These are phyloP conservation scores for Aspergillus avenaceus DNA, from an alignment of 495 filamentous ascomycete species.

Conservation along the genomic window DNA sequence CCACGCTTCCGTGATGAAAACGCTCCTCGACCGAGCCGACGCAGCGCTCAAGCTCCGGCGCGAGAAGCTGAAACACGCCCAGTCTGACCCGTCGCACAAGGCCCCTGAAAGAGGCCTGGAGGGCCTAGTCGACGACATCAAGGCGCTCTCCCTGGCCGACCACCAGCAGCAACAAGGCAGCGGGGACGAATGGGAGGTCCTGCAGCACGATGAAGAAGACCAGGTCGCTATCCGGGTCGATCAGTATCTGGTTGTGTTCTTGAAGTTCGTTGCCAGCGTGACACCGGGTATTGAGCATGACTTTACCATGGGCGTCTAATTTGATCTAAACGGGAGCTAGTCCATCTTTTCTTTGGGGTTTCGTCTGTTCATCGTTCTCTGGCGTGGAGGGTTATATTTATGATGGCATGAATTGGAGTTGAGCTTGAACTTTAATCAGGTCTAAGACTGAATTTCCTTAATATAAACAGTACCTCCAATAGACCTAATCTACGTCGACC, in stretches of 20 bases:
- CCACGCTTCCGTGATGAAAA: conserved; percentile 97
- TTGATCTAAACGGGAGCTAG: background rate
- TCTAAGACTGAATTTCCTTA: too few species aligned
- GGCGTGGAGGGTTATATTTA: background rate
- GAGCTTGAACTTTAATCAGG: too few species aligned
- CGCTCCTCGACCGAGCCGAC: conserved; percentile 89
- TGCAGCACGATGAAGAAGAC: conserved; percentile 64
- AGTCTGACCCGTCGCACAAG: conserved; percentile 23
- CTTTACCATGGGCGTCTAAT: conserved; percentile 92
- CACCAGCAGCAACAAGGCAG: conserved; percentile 48
- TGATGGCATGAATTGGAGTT: background rate
- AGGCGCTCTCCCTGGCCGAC: conserved; percentile 38
- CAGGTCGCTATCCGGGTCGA: conserved; percentile 92
- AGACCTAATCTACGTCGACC: too few species aligned
- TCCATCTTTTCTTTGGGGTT: background rate
- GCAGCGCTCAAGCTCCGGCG: conserved; percentile 85
- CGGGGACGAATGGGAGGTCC: conserved; percentile 84
- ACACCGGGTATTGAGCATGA: conserved; percentile 97
- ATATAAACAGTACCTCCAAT: too few species aligned
- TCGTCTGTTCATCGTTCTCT: background rate
- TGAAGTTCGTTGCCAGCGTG: conserved; percentile 97
- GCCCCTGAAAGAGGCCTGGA: conserved; percentile 57
- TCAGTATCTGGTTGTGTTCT: conserved; percentile 95
- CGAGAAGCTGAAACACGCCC: conserved; percentile 63
- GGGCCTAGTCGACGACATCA: conserved; percentile 60